phyloP scores from a whole-genome alignment of 768 basidiomycete species.

The Royoungia palumana region DNA sequence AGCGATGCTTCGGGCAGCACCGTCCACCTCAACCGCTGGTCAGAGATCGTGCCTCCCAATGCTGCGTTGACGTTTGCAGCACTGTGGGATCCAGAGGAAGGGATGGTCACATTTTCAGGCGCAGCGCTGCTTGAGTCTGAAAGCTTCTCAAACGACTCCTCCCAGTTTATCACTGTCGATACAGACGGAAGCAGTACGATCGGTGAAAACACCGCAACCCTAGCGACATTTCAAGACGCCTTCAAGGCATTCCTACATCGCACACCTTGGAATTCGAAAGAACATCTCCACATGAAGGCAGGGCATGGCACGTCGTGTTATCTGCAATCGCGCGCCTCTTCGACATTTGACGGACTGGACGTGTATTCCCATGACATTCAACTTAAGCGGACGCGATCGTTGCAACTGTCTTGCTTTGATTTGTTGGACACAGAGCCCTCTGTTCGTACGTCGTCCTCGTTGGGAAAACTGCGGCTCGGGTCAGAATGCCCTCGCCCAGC shows the following conservation, averaged over 20 bases:
- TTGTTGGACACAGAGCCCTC: slow-evolving; percentile 21
- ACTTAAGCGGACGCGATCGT: slow-evolving; percentile 12
- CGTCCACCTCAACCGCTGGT: slow-evolving; percentile 43
- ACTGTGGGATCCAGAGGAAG: slow-evolving; percentile 56
- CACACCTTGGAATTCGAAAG: slow-evolving; percentile 20
- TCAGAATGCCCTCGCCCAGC: slow-evolving; percentile 21
- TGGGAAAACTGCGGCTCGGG: slow-evolving; percentile 15
- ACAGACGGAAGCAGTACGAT: slow-evolving; percentile 1
- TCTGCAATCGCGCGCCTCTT: slow-evolving; percentile 27
- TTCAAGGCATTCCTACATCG: slow-evolving; percentile 28
- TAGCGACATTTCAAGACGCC: slow-evolving; percentile 28
- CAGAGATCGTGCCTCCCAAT: slow-evolving; percentile 54
- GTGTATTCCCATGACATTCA: slow-evolving; percentile 28
- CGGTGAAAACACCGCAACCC: slow-evolving; percentile 23
- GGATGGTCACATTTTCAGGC: slow-evolving; percentile 55
- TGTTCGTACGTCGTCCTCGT: slow-evolving; percentile 9
- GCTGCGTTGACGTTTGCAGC: slow-evolving; percentile 57
- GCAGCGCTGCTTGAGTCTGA: slow-evolving; percentile 41
- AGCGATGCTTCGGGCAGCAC: slow-evolving; percentile 9
- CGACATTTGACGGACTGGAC: slow-evolving; percentile 30
- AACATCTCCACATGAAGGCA: slow-evolving; percentile 15
- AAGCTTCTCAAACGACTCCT: slow-evolving; percentile 7
- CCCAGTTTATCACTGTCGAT: slow-evolving; percentile 9
- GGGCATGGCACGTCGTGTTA: slow-evolving; percentile 3
- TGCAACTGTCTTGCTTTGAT: slow-evolving; percentile 20